Percentiles rank a stretch among this genome's conserved stretches.
Evolutionary conservation across 371 early-diverging fungal species (phyloP).

Genomic region (Mucor irregularis): DNA sequence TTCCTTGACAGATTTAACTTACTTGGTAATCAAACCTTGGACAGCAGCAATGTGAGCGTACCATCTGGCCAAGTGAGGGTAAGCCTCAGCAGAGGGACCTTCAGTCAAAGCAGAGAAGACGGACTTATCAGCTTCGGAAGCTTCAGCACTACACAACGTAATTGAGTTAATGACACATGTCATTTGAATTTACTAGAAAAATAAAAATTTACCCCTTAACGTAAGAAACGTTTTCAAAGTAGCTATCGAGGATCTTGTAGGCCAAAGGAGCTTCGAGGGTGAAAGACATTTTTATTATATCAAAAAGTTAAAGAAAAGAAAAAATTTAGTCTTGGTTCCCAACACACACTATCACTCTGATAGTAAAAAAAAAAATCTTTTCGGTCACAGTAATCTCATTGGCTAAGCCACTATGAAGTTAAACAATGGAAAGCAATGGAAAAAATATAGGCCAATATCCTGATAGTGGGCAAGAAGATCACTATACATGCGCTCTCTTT

Average conservation of each 20-base stretch:
- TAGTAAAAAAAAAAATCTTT: slow-evolving; percentile 15
- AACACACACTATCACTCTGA: no score
- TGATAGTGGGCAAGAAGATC: no score
- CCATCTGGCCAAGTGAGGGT: slow-evolving; percentile 94
- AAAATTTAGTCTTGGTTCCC: background rate
- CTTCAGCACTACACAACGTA: slow-evolving; percentile 57
- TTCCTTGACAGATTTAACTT: slow-evolving; percentile 15
- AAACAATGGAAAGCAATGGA: no score
- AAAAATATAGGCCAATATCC: no score
- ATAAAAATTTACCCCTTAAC: slow-evolving; percentile 65
- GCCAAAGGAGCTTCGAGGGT: slow-evolving; percentile 64
- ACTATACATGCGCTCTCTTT: no score
- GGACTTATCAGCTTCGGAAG: slow-evolving; percentile 82
- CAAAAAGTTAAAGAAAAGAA: slow-evolving; percentile 9
- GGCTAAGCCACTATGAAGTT: slow-evolving; percentile 7
- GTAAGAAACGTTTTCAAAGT: slow-evolving; percentile 80
- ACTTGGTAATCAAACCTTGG: slow-evolving; percentile 58
- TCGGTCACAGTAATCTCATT: slow-evolving; percentile 3
- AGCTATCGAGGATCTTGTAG: slow-evolving; percentile 70
- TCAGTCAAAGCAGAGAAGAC: slow-evolving; percentile 84
- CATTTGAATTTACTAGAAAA: background rate
- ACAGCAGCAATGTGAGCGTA: slow-evolving; percentile 88
- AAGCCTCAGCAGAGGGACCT: slow-evolving; percentile 73
- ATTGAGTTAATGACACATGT: background rate
- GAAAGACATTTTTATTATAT: slow-evolving; percentile 53